Evolutionary conservation across 306 rosid genomes (phyloP), one percentile per base, ranked within the genome.

Genomic region (Delonix regia): DNA sequence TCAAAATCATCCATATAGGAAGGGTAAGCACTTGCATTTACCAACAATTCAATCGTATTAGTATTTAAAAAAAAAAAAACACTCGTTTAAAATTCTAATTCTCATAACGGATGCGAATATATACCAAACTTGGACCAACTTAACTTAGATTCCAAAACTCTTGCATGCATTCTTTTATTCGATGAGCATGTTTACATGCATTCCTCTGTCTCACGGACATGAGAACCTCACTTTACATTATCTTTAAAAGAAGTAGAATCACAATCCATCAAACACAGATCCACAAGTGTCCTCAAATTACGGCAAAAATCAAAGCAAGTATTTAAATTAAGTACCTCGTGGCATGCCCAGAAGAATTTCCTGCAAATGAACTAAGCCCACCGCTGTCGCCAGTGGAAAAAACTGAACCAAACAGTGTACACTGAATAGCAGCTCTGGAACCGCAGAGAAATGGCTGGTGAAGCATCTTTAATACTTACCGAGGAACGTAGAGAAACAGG

Each of bases 381-480:
- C 76, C 47, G 69, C 22, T 10, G 80, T 56, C 78, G 19, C 22
- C 60, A 13, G 69, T 41, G 39, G 76, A 53, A 15, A 75, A 64
- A 12, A 51, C 48, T 24, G 89, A 72, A n/a, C 90, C 60, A 22
- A 83, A 51, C 61, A 78, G 79, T 42, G 91, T 75, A 28, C 73
- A 56, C 11, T 74, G 86, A 19, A 89, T 27, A 73, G 83, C 38
- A 84, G 83, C 39, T 45, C 48, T 80, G 30, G 92, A 79, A 78
- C 73, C 77, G 77, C 62, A 80, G 77, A 89, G 89, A 47, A 82
- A 78, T 15, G 90, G 87, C 6, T 86, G 83, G 45, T 82, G 87
- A 69, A 88, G 86, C 99, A 94, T 92, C 22, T 25, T 73, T 61
- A 76, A 69, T 52, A 60, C 39, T 80, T 52, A 18, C 19, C 44